A percentile compares a stretch with the other conserved stretches of the same genome.
Evolutionary conservation across 2,329 filamentous ascomycete species (phyloP).

Genomic region (Bimuria novae-zelandiae): DNA sequence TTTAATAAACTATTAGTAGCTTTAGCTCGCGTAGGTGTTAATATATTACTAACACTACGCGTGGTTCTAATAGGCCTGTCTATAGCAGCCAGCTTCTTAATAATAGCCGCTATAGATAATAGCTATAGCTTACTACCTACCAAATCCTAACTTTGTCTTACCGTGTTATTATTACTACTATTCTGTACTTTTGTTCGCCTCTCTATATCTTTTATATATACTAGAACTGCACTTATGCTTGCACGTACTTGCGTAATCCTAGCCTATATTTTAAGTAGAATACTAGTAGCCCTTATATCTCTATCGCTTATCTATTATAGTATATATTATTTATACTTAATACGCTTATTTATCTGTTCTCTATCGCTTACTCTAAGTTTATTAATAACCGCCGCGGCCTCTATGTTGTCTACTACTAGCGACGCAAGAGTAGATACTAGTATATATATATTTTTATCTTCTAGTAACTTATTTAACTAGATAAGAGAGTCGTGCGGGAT

Average conservation of each 20-base stretch:
- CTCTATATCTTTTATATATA: too few species aligned
- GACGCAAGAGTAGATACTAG: background rate
- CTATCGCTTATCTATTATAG: conserved; percentile 4
- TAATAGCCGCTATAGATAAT: too few species aligned
- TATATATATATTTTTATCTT: conserved; percentile 1
- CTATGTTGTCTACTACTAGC: conserved; percentile 1
- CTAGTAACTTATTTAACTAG: conserved; percentile 5
- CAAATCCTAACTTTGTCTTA: too few species aligned
- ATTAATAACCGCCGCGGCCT: background rate
- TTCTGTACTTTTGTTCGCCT: too few species aligned
- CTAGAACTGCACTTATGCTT: conserved; percentile 2
- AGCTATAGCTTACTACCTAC: too few species aligned
- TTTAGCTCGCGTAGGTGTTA: background rate
- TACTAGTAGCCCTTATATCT: background rate
- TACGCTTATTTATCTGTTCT: background rate
- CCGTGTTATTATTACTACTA: too few species aligned
- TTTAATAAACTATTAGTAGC: background rate
- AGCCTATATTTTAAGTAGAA: conserved; percentile 3
- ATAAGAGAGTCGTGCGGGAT: conserved; percentile 1
- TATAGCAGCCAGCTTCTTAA: too few species aligned
- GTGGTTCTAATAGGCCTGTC: conserved; percentile 1
- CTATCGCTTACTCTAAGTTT: conserved; percentile 2
- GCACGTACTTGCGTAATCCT: background rate
- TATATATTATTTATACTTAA: conserved; percentile 6
- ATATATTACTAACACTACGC: conserved; percentile 1